Evolutionary conservation across 768 basidiomycete genomes (phyloP), one percentile per base, ranked within the genome.

Genomic region (Tylopilus intermedius): DNA sequence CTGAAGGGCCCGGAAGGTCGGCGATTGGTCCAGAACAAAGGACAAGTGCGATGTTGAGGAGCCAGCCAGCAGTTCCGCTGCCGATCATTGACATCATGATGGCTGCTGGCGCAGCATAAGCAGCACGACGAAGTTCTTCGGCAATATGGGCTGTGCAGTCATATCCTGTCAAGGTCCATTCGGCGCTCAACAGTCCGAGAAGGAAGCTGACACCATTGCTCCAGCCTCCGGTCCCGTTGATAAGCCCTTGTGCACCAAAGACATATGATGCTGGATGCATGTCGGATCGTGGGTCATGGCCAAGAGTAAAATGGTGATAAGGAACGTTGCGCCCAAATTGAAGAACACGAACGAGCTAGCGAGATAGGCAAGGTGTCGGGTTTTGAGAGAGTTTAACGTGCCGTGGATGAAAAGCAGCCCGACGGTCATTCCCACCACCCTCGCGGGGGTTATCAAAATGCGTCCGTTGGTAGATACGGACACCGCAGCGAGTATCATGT

Each of bases 11-110:
- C 0, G 81, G 80, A 8, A 83, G 74, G 54, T 75, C 65, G 35
- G 41, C 64, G 59, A 79, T 63, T 26, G 74, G 69, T 8, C 80
- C 80, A 1, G 79, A 79, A 64, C 81, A 84, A 21, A 84, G 71
- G 8, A 84, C 69, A 38, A 84, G 65, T 3, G 74, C 74, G 55
- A 86, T 80, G 65, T 85, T 86, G 50, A 84, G 77, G n/a, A 85
- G 58, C 83, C 82, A 84, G 32, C 82, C 81, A 47, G 76, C 61
- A 22, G 76, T 58, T 40, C 71, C 74, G 0, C 77, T 78, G 26
- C 78, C 78, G 33, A 78, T 63, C 21, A 69, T 71, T 18, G 77
- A 73, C 21, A 72, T 71, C 56, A 77, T 67, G 54, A 76, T 76
- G 3, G 79, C 74, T 24, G 64, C 67, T 29, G 74, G 74, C n/a